Conservation (phyloP, 2,329 filamentous ascomycete genomes). For the Bipolaris victoriae region DNA sequence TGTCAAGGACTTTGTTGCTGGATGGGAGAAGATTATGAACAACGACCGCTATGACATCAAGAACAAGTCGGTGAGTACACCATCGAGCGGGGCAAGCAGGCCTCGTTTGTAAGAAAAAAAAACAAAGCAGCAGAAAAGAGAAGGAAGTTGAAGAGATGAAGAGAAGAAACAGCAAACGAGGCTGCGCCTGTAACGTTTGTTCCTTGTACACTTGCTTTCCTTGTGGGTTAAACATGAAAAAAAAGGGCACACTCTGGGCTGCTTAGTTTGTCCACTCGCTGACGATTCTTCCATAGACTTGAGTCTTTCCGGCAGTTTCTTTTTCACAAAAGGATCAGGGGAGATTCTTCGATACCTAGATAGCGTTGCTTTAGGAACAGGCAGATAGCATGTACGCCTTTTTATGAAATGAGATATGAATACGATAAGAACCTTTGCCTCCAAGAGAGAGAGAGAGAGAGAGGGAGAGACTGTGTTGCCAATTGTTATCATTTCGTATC, state of each 20-base stretch:
- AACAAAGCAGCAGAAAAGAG: not conserved
- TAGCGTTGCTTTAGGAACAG: conserved; percentile 6
- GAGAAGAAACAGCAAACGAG: not conserved
- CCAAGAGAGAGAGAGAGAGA: not conserved
- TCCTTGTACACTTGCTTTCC: conserved; percentile 1
- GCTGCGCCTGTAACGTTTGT: not conserved
- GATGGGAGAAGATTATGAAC: conserved; percentile 78
- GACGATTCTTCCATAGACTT: conserved; percentile 15
- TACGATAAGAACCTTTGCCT: not conserved
- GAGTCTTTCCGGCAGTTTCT: conserved; percentile 2
- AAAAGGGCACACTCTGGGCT: conserved; percentile 3
- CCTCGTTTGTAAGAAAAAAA: conserved; percentile 28
- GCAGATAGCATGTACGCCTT: not conserved
- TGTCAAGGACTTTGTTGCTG: conserved; percentile 71
- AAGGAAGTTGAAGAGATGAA: not conserved
- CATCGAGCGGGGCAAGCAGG: conserved; percentile 32
- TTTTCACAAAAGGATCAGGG: not conserved
- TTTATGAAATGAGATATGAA: not conserved
- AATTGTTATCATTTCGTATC: not conserved
- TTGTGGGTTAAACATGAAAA: not conserved
- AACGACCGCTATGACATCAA: conserved; percentile 69
- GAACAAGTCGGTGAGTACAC: conserved; percentile 42
- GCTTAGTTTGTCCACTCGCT: conserved; percentile 17
- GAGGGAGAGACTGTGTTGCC: not conserved
- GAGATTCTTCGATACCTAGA: conserved; percentile 13